Conservation (phyloP, 352 stramenopile genomes). For the Pythium brachiatum region DNA sequence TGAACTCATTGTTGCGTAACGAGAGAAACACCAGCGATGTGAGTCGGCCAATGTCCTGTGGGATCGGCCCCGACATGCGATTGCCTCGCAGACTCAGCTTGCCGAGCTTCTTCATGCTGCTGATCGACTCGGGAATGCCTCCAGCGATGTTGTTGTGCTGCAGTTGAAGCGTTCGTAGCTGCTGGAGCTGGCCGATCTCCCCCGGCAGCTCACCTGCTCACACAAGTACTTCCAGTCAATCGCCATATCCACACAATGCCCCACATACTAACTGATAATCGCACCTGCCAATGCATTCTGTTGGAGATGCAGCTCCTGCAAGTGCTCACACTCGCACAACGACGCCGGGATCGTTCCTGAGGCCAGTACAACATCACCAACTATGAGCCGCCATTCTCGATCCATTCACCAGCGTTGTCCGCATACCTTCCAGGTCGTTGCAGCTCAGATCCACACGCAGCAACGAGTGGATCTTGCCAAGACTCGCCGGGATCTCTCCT, state of each 20-base stretch:
- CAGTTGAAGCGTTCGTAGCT: conserved; percentile 70
- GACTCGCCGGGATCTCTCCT: conserved; percentile 53
- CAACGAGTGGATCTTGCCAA: conserved; percentile 55
- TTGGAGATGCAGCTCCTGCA: conserved; percentile 77
- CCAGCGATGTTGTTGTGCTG: conserved; percentile 83
- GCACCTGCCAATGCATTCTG: conserved; percentile 75
- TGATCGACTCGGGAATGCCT: conserved; percentile 47
- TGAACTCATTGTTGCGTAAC: conserved; percentile 81
- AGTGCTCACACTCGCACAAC: conserved; percentile 42
- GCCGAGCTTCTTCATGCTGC: conserved; percentile 49
- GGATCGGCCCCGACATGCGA: conserved; percentile 65
- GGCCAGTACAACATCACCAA: conserved; percentile 14
- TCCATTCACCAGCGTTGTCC: neutral
- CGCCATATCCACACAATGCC: neutral
- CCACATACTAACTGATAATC: neutral
- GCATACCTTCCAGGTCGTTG: conserved; percentile 64
- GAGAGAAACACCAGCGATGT: conserved; percentile 78
- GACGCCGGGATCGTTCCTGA: conserved; percentile 40
- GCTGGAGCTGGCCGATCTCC: conserved; percentile 51
- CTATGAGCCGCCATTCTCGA: neutral
- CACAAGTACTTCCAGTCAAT: neutral
- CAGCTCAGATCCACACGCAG: conserved; percentile 73
- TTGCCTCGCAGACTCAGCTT: conserved; percentile 81
- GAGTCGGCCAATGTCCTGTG: conserved; percentile 57
- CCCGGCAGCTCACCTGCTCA: conserved; percentile 40